These are phyloP conservation scores for Monosporascus ibericus DNA, from an alignment of 2,329 filamentous ascomycete species.

Conservation along the genomic window DNA sequence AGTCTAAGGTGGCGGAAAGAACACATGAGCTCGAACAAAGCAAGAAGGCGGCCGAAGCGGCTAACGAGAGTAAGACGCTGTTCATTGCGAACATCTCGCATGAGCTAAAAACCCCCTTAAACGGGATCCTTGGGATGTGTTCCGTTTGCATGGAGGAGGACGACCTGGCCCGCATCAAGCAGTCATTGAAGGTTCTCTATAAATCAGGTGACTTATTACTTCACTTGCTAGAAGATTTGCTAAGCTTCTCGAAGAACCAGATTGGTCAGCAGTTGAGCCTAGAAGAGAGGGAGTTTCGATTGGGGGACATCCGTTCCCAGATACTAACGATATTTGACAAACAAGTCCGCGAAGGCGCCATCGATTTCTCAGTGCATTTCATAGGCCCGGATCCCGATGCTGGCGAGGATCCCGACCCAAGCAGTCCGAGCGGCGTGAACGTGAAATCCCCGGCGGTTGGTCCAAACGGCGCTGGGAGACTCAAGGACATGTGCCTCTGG, in stretches of 20 bases:
- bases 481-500: slow-evolving; percentile 84
- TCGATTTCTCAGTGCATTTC: slow-evolving; percentile 68
- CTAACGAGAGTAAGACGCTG: slow-evolving; percentile 93
- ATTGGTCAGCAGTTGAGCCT: slow-evolving; percentile 77
- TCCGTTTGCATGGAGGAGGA: slow-evolving; percentile 90
- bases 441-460: slow-evolving; percentile 51
- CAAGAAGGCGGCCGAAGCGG: slow-evolving; percentile 89
- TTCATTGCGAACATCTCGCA: slow-evolving; percentile 93
- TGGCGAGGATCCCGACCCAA: slow-evolving; percentile 26
- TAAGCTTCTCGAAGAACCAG: slow-evolving; percentile 94
- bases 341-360: slow-evolving; percentile 73
- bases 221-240: slow-evolving; percentile 79
- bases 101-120: slow-evolving; percentile 87
- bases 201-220: slow-evolving; percentile 80
- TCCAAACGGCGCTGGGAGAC: slow-evolving; percentile 57
- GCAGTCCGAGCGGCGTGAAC: slow-evolving; percentile 25
- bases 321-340: slow-evolving; percentile 83
- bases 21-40: slow-evolving; percentile 81
- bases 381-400: slow-evolving; percentile 42
- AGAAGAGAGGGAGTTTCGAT: slow-evolving; percentile 77
- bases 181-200: slow-evolving; percentile 81
- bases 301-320: slow-evolving; percentile 80
- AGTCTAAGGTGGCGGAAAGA: slow-evolving; percentile 76
- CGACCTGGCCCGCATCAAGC: slow-evolving; percentile 69
- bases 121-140: slow-evolving; percentile 92